Evolutionary conservation across 495 filamentous ascomycete species (phyloP), one percentile per base, ranked within the genome.

Genomic region (Xylaria longipes): DNA sequence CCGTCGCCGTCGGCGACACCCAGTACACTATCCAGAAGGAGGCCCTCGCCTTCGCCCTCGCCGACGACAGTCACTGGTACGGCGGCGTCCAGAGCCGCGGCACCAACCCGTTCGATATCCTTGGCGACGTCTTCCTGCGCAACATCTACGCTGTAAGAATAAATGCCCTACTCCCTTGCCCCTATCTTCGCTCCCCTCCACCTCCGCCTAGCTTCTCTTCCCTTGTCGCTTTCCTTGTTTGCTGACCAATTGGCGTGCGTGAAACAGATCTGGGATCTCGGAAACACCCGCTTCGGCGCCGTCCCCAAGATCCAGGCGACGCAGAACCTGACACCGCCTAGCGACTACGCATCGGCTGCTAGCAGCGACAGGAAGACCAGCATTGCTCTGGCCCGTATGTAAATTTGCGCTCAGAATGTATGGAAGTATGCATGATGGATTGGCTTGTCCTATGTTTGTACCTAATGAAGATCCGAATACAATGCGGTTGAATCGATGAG

Each of bases 61-160:
- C 87, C 8, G 89, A 87, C 52, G 79, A 86, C 35, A 71, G 75
- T 15, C 87, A 87, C 78, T 83, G 87, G 69, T 95, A 93, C 78
- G 92, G 92, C 17, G 91, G 91, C 8, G 91, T 95, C 52, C 92
- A 95, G 82, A 90, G 87, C 27, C 84, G 92, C 41, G 92, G 92
- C 17, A 77, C 82, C 65, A 85, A 88, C 81, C 79, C 83, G 12
- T 90, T 93, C 72, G 92, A 95, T 78, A 92, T 95, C 67, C 81
- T 94, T n/a, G 92, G 92, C 29, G 90, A 90, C 75, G 88, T 88
- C 3, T 93, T 92, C 78, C 80, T 95, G 80, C 92, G 92, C 84
- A 87, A 85, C 22, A 82, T 92, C 65, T 94, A 93, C 79, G 90
- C 89, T 70, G 90, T 92, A 80, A 87, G 89, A 84, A 39, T 31